A percentile compares a stretch with the other conserved stretches of the same genome.
phyloP scores from a whole-genome alignment of 2,329 filamentous ascomycete genomes.

The Salinomyces thailandicus region DNA sequence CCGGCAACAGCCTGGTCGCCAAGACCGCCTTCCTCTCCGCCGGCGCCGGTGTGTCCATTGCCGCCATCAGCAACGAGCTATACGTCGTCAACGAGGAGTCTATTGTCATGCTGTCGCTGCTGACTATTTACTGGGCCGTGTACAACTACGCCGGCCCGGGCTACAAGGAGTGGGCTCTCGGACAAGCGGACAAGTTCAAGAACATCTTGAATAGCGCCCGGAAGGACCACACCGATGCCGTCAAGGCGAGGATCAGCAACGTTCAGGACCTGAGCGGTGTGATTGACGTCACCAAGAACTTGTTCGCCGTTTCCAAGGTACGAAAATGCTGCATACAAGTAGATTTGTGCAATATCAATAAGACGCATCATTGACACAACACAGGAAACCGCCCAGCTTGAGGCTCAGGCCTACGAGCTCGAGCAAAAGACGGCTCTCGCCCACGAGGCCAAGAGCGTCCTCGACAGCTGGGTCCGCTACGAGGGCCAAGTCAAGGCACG shows the following conservation, averaged over 20 bases:
- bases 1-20: constrained; percentile 82
- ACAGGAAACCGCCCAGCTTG: constrained; percentile 91
- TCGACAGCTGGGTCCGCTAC: constrained; percentile 98
- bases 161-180: constrained; percentile 87
- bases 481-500: constrained; percentile 98
- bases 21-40: constrained; percentile 97
- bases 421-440: constrained; percentile 92
- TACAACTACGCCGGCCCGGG: constrained; percentile 88
- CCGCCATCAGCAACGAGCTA: constrained; percentile 98
- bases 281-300: constrained; percentile 90
- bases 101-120: constrained; percentile 81
- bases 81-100: constrained; percentile 99
- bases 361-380: not conserved
- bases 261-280: constrained; percentile 92
- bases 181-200: constrained; percentile 84
- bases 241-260: constrained; percentile 86
- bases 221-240: constrained; percentile 87
- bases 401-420: constrained; percentile 91
- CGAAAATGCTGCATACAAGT: constrained; percentile 5
- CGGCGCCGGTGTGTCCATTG: constrained; percentile 78
- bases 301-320: constrained; percentile 98
- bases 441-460: constrained; percentile 83
- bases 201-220: constrained; percentile 89
- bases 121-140: constrained; percentile 84
- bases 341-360: not conserved